Conservation (phyloP, 768 basidiomycete genomes). For the Plicaturopsis crispa region DNA sequence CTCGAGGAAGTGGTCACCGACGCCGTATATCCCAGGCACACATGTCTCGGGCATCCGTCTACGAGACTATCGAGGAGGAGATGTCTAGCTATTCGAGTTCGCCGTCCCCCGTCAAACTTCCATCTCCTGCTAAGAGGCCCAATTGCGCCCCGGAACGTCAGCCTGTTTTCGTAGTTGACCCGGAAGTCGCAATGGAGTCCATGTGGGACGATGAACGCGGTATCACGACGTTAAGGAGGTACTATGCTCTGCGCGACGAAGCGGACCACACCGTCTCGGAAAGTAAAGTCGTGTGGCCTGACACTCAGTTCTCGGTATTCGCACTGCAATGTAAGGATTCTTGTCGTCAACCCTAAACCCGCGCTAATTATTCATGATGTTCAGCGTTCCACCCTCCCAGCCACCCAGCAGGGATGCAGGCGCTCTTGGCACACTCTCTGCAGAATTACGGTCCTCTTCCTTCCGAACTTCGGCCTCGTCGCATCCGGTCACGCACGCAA, state of each 20-base stretch:
- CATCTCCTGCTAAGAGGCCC: slow-evolving; percentile 12
- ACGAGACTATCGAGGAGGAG: slow-evolving; percentile 80
- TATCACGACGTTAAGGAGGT: slow-evolving; percentile 54
- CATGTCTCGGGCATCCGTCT: slow-evolving; percentile 59
- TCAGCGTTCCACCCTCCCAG: slow-evolving; percentile 66
- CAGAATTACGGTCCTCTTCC: slow-evolving; percentile 70
- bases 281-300: slow-evolving; percentile 57
- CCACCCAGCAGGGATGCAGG: slow-evolving; percentile 61
- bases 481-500: slow-evolving; percentile 56
- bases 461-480: slow-evolving; percentile 56
- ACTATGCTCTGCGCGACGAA: slow-evolving; percentile 63
- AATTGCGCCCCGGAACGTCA: slow-evolving; percentile 15
- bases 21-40: slow-evolving; percentile 61
- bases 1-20: slow-evolving; percentile 61
- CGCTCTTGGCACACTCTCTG: slow-evolving; percentile 64
- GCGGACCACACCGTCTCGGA: slow-evolving; percentile 58
- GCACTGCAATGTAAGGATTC: slow-evolving; percentile 61
- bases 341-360: not conserved
- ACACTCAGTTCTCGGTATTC: slow-evolving; percentile 69
- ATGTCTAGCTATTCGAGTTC: slow-evolving; percentile 22
- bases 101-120: slow-evolving; percentile 24
- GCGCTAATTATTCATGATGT: slow-evolving; percentile 6
- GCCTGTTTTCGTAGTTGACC: slow-evolving; percentile 48
- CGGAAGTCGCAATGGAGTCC: slow-evolving; percentile 20
- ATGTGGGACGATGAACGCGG: slow-evolving; percentile 68